Base-by-base conservation (phyloP, 2,329 filamentous ascomycete genomes). In the Fusarium musae region DNA sequence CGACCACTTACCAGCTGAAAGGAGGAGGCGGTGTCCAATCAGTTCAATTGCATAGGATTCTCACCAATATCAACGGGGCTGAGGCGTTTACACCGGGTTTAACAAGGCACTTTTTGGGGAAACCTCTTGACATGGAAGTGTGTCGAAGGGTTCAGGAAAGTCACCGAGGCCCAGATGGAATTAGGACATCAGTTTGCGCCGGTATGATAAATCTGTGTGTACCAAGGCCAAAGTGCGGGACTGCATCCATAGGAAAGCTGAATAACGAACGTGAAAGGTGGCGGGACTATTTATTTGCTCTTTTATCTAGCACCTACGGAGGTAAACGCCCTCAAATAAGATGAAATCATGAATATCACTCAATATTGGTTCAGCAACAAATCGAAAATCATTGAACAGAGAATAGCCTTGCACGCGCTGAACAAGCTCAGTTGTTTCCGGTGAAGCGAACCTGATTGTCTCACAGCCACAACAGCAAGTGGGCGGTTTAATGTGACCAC, bases 401-500 rank as follows among this genome's bases (percentile, higher is more conserved):
- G 19, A 34, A 36, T 44, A 56, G 54, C 37, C 32, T 54, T 43
- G 46, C 46, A 61, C 49, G 43, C 43, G 30, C 39, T 37, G 36
- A 37, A 40, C 47, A 46, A 59, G 49, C 34, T 56, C 66, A 74
- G 59, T 59, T 52, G 53, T 54, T 60, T 70, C 62, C 50, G 59
- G 59, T 57, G 68, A 69, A 72, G 54, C 71, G 49, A 74, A 56
- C 57, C 63, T 74, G 61, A 57, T 30, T 73, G 72, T 75, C 63
- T 75, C 72, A 69, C 68, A 73, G 64, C 72, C 72, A 74, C 72
- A 72, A 61, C 64, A 75, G 60, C 58, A 37, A 59, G 72, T 75
- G 72, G 72, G 60, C 39, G 58, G 53, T 46, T 75, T 69, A 54
- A 58, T 75, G 72, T 63, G 54, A 70, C 66, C 60, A 73, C 72